Evolutionary conservation across 2,329 filamentous ascomycete genomes (phyloP), one percentile per base, ranked within the genome.

Genomic region (Aspergillus viridinutans): DNA sequence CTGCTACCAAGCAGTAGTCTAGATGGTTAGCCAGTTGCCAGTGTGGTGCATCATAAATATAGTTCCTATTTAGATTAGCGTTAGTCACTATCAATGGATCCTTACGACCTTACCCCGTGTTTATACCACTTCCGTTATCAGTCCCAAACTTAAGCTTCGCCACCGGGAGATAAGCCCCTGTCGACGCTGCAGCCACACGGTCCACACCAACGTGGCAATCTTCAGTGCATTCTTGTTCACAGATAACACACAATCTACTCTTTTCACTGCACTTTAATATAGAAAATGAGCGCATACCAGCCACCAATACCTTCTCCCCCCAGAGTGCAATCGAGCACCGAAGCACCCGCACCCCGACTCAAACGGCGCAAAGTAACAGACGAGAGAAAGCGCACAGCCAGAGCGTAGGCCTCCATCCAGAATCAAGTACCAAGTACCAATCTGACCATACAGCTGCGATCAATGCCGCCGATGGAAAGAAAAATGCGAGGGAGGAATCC

Each of bases 401-500:
- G 53, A 21, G 56, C 56, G 56, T 58, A 52, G 45, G 56, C 7
- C 32, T 6, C 9, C 3, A 3, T 1, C 2, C 14, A 10, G 5
- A 17, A 38, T 17, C 4, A 38, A 38, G 5, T 17, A 38, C 1
- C 32, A 17, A 38, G 32, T 17, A 14, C 2, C 29, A 32, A 14
- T 4, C 29, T 38, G 32, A 38, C 32, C 2, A 38, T 38, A 2
- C n/a, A 61, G 59, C 7, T 61, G 59, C 49, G 59, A 61, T 21
- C 49, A 56, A 42, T 64, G 62, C 32, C 61, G 62, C 12, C 49
- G 58, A 17, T 29, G 63, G 25, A 64, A 64, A 49, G 62, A 63
- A 28, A 61, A 59, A 50, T 64, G 62, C 43, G 57, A 63, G 32
- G 61, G 62, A 7, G 61, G 61, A 9, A 57, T 54, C 20, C 62